These are phyloP conservation scores for Begonia masoniana DNA, from an alignment of 306 rosid species.

Conservation along the genomic window DNA sequence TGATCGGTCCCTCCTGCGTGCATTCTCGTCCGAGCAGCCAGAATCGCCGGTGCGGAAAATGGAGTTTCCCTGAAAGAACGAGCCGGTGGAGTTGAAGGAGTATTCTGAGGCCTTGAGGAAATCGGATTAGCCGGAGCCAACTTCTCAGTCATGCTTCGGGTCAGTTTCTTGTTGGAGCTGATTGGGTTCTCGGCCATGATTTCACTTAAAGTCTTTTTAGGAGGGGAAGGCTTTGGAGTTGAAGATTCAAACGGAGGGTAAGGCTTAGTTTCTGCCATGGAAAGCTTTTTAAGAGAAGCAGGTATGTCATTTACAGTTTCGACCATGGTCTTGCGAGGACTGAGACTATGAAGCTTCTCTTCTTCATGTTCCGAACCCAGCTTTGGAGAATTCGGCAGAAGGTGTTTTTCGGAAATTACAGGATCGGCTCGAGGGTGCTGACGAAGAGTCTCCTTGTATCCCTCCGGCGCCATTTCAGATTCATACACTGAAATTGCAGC, in stretches of 20 bases:
- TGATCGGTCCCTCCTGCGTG: slow-evolving; percentile 7
- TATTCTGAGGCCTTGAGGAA: not conserved
- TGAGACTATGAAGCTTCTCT: not conserved
- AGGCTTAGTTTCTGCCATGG: too few relatives aligned
- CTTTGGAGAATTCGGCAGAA: slow-evolving; percentile 18
- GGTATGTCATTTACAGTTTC: too few relatives aligned
- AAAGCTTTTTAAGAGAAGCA: too few relatives aligned
- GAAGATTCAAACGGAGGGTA: too few relatives aligned
- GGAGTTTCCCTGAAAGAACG: slow-evolving; percentile 5
- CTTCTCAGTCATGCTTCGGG: slow-evolving; percentile 19
- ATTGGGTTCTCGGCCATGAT: too few relatives aligned
- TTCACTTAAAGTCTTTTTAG: too few relatives aligned
- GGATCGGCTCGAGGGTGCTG: slow-evolving; percentile 36
- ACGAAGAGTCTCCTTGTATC: slow-evolving; percentile 26
- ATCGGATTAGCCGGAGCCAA: slow-evolving; percentile 20
- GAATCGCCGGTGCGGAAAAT: slow-evolving; percentile 10
- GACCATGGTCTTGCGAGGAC: too few relatives aligned
- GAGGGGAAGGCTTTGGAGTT: too few relatives aligned
- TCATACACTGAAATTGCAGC: slow-evolving; percentile 35
- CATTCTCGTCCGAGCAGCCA: slow-evolving; percentile 12
- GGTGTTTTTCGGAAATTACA: slow-evolving; percentile 34
- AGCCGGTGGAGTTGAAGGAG: not conserved
- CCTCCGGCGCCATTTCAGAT: slow-evolving; percentile 46
- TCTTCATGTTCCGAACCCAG: slow-evolving; percentile 8
- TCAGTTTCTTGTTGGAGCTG: slow-evolving; percentile 1